Evolutionary conservation across 345 rosid genomes (phyloP).

Genomic region (Noccaea caerulescens): DNA sequence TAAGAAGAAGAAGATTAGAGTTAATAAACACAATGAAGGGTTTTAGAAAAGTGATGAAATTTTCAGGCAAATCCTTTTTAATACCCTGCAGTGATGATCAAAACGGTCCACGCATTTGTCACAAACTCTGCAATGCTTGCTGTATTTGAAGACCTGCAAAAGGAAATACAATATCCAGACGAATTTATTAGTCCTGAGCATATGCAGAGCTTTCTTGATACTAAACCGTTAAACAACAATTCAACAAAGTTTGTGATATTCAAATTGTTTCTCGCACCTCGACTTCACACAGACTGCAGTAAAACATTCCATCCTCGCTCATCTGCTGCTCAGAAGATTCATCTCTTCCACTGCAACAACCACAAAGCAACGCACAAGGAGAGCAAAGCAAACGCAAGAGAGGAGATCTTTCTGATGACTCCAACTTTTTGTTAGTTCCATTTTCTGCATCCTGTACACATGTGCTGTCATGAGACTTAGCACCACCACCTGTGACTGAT

Average conservation of each 20-base stretch:
- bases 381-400: constrained; percentile 53
- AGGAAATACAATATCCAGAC: constrained; percentile 14
- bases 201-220: constrained; percentile 6
- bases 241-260: not conserved
- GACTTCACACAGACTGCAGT: constrained; percentile 94
- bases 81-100: constrained; percentile 99
- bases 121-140: constrained; percentile 98
- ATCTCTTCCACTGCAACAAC: constrained; percentile 54
- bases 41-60: not conserved
- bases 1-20: constrained; percentile 30
- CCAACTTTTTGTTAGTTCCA: constrained; percentile 46
- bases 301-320: constrained; percentile 98
- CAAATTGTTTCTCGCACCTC: constrained; percentile 60
- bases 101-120: constrained; percentile 93
- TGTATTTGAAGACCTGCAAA: constrained; percentile 86
- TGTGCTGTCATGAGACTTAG: constrained; percentile 58
- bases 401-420: constrained; percentile 48
- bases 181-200: not conserved
- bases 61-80: constrained; percentile 7
- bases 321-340: constrained; percentile 70
- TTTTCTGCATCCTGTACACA: constrained; percentile 44
- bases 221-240: too few species aligned
- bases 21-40: not conserved
- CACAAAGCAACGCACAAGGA: constrained; percentile 75
- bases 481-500: constrained; percentile 54